These are phyloP conservation scores for Calonectria pteridis DNA, from an alignment of 2,329 filamentous ascomycete genomes.

Conservation along the genomic window DNA sequence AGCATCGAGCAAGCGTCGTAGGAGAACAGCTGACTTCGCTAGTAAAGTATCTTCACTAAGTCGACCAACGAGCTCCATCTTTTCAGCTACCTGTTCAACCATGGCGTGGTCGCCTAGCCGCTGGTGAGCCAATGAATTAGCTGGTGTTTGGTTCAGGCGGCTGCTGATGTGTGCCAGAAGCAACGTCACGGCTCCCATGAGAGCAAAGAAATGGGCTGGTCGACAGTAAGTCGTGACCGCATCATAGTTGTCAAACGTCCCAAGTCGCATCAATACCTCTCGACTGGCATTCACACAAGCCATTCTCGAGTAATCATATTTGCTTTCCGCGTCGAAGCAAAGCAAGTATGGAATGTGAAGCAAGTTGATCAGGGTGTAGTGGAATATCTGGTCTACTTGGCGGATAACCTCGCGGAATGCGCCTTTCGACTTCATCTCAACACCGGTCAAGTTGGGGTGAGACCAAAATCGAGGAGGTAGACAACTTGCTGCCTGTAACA, in stretches of 20 bases:
- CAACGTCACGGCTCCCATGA: slow-evolving; percentile 17
- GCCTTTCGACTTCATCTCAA: not conserved
- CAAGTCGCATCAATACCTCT: slow-evolving; percentile 8
- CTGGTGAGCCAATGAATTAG: slow-evolving; percentile 14
- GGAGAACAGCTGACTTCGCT: not conserved
- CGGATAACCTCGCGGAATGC: not conserved
- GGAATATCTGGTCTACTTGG: not conserved
- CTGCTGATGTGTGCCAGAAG: slow-evolving; percentile 17
- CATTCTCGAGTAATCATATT: slow-evolving; percentile 13
- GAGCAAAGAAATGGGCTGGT: slow-evolving; percentile 21
- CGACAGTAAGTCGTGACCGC: slow-evolving; percentile 6
- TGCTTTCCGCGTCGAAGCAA: not conserved
- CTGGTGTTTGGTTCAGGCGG: not conserved
- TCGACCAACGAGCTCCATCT: not conserved
- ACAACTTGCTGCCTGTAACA: not conserved
- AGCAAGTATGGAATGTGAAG: slow-evolving; percentile 17
- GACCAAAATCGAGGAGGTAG: not conserved
- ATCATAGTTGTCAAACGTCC: slow-evolving; percentile 14
- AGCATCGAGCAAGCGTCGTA: not conserved
- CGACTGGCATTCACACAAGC: slow-evolving; percentile 20
- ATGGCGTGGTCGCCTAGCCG: slow-evolving; percentile 15
- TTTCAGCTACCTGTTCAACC: slow-evolving; percentile 18
- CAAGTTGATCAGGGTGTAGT: slow-evolving; percentile 13
- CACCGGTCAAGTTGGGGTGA: not conserved
- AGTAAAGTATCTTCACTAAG: not conserved